Conservation (phyloP, 441 rosid species). For the Adansonia grandidieri region DNA sequence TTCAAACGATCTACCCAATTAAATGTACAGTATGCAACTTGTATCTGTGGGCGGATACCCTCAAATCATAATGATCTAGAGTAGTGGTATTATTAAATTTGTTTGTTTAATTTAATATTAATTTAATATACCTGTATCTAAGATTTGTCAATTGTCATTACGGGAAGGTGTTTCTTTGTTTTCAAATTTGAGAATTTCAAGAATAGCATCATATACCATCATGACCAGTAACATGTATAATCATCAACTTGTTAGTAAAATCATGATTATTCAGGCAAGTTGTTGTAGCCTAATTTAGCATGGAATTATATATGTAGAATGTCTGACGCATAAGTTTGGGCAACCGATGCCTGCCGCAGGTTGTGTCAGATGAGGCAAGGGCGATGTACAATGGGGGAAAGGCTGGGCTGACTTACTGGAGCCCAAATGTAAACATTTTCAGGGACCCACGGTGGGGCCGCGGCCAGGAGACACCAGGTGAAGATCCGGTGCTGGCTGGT, state of each 20-base stretch:
- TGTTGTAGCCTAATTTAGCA: slow-evolving; percentile 32
- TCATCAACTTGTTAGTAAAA: slow-evolving; percentile 1
- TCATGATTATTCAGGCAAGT: not conserved
- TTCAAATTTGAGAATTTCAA: not conserved
- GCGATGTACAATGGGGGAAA: slow-evolving; percentile 94
- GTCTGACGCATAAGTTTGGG: slow-evolving; percentile 21
- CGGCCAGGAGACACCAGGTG: slow-evolving; percentile 97
- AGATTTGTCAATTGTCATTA: not conserved
- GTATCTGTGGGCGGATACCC: not conserved
- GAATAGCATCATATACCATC: not conserved
- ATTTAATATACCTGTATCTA: not conserved
- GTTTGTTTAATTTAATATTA: not conserved
- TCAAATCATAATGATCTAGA: not conserved
- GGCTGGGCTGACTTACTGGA: slow-evolving; percentile 94
- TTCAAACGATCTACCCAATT: not conserved
- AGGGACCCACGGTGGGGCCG: slow-evolving; percentile 99
- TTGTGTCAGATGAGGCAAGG: slow-evolving; percentile 93
- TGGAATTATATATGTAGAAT: too few relatives aligned
- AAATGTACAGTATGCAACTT: not conserved
- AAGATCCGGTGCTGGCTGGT: slow-evolving; percentile 81
- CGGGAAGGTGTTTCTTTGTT: not conserved
- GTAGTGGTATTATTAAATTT: not conserved
- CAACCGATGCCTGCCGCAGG: slow-evolving; percentile 46
- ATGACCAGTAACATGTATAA: not conserved
- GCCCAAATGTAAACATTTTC: slow-evolving; percentile 90